Evolutionary conservation across 148 eudicot species (phyloP).

Genomic region (Hydrangea macrophylla): DNA sequence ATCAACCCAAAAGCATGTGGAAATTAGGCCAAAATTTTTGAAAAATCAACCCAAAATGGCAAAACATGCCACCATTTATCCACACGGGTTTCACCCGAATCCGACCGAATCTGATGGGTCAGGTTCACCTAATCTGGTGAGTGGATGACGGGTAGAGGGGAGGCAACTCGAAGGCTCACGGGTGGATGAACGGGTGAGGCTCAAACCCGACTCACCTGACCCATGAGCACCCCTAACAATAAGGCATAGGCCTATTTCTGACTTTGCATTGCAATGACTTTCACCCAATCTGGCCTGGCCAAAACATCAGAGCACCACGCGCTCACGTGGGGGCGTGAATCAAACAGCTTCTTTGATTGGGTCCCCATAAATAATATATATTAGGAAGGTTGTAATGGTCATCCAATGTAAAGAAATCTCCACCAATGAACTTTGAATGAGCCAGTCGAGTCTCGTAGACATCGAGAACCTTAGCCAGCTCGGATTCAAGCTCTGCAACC

Average conservation of each 20-base stretch:
- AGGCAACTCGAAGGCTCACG: too few species aligned
- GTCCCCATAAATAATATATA: constrained; percentile 18
- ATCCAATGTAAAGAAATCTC: constrained; percentile 25
- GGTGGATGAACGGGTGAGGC: too few species aligned
- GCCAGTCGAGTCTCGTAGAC: constrained; percentile 28
- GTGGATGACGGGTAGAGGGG: too few species aligned
- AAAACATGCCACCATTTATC: too few species aligned
- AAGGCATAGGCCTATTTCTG: not conserved
- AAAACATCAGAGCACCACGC: constrained; percentile 25
- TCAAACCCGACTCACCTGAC: too few species aligned
- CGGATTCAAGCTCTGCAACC: constrained; percentile 15
- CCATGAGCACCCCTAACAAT: too few species aligned
- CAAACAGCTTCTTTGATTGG: constrained; percentile 16
- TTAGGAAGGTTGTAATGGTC: constrained; percentile 31
- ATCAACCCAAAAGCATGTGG: too few species aligned
- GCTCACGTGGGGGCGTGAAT: constrained; percentile 26
- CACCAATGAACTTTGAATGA: constrained; percentile 29
- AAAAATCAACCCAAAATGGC: too few species aligned
- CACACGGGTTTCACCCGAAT: too few species aligned
- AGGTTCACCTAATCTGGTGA: too few species aligned
- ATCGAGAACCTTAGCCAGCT: constrained; percentile 29
- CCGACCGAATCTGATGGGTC: too few species aligned
- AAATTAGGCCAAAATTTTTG: too few species aligned
- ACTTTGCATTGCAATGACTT: constrained; percentile 15
- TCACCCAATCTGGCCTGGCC: constrained; percentile 35